Base-by-base conservation (phyloP, 2,329 filamentous ascomycete genomes). In the Colletotrichum spaethianum region DNA sequence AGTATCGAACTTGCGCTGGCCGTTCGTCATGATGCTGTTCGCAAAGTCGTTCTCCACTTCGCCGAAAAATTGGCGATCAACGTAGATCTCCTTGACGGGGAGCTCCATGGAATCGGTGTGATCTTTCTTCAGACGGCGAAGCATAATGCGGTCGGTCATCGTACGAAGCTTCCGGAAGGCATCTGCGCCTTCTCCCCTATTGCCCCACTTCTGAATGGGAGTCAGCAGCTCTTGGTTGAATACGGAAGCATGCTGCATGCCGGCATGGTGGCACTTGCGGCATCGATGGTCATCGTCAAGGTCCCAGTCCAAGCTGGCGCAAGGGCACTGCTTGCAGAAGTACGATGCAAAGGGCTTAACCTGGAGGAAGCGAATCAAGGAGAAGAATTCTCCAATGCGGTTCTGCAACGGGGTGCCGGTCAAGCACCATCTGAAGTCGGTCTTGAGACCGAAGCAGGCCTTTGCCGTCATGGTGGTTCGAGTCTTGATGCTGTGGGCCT, bases 41-140 rank as follows among this genome's bases (percentile, higher is more conserved):
- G 96, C 97, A 80, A 99, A 97, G 80, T 99, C 96, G 63, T 95
- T 95, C 82, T 99, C 96, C 53, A 96, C 94, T 77, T 98, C 95
- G 61, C 96, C 95, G 78, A 99, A 99, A 82, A 98, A 98, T 81
- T 98, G 95, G 63, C 96, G 94, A 79, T 97, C 93, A 50, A 99
- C 91, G 69, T 94, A 90, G 63, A 98, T 92, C 78, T 98, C 94
- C 84, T 98, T 99, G 63, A 97, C 94, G 0, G 96, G 96, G 38
- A 99, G 89, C 80, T 98, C 96, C 95, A 99, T 98, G 0, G 95
- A 93, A 72, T 96, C 92, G 23, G 94, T 97, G 78, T 98, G 92
- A 78, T 99, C 95, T 75, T 93, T 93, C 86, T 99, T 99, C 81
- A 98, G 89, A 42, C 96, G 94, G 67, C 96, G 93, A 74, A 98